These are phyloP conservation scores for Camelina sativa DNA, from an alignment of 345 rosid genomes.

Conservation along the genomic window DNA sequence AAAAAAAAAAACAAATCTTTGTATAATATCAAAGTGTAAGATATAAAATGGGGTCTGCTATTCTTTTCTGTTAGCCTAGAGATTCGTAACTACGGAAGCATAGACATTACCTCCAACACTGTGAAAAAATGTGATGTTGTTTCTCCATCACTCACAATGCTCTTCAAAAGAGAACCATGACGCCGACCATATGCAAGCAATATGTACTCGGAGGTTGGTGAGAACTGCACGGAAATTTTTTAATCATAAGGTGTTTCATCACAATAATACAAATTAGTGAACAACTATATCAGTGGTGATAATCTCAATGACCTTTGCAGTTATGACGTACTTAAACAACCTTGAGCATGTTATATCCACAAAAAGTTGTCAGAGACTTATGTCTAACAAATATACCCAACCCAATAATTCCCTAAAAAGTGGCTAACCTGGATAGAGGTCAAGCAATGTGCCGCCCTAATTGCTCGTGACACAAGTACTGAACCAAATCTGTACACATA, in stretches of 20 bases:
- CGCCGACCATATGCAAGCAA: slow-evolving; percentile 97
- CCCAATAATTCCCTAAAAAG: slow-evolving; percentile 26
- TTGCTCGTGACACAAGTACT: slow-evolving; percentile 87
- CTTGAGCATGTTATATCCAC: neutral
- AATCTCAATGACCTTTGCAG: neutral
- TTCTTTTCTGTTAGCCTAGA: neutral
- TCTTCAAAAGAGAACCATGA: slow-evolving; percentile 86
- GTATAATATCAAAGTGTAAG: neutral
- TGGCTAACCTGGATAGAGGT: slow-evolving; percentile 91
- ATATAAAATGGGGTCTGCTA: slow-evolving; percentile 9
- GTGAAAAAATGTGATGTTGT: slow-evolving; percentile 83
- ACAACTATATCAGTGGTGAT: slow-evolving; percentile 3
- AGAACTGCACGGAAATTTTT: slow-evolving; percentile 63
- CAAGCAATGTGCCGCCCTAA: slow-evolving; percentile 97
- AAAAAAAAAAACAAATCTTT: neutral
- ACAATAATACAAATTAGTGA: slow-evolving; percentile 20
- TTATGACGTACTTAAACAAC: neutral
- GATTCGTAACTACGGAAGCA: slow-evolving; percentile 23
- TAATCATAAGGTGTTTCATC: neutral
- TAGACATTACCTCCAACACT: slow-evolving; percentile 76
- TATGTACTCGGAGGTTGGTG: slow-evolving; percentile 95
- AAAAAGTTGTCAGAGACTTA: neutral
- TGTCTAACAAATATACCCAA: neutral
- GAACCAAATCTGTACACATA: slow-evolving; percentile 69
- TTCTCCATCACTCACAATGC: slow-evolving; percentile 87